Base-by-base conservation (phyloP, 768 basidiomycete genomes). In the Panus rudis region DNA sequence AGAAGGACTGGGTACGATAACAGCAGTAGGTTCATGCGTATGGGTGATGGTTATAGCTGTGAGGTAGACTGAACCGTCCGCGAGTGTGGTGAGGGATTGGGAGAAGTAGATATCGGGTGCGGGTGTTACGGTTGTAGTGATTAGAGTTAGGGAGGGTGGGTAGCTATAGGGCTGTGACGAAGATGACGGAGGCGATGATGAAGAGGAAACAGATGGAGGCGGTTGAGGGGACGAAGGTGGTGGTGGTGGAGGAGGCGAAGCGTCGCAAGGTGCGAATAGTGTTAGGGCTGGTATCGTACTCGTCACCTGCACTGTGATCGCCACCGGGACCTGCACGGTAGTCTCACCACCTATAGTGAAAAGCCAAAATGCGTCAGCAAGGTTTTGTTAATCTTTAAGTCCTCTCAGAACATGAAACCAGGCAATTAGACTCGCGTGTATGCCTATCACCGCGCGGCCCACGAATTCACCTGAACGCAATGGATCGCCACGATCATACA, bases 291-390 rank as follows among this genome's bases (percentile, higher is more conserved):
- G 57, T 6, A 46, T 42, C 16, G 64, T 53, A 20, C 51, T 42
- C 11, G 55, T 64, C 25, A 69, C 48, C 3, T 59, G 51, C 24
- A 69, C 56, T 4, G 62, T 57, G 7, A 68, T 35, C 30, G 69
- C 62, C 24, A 76, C 49, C 7, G 73, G 71, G 13, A 72, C 66
- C 50, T 66, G 62, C 17, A 63, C 63, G n/a, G 56, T 53, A 33
- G 57, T 57, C 20, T 50, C 51, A 14, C 54, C 53, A 26, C 60
- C 66, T 52, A 40, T 50, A 38, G 37, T 11, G 30, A 42, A 52
- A 20, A 26, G 34, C 37, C 27, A 40, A 41, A n/a, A 24, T 35
- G 21, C 14, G 23, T 42, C 27, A 43, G 42, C 41, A 25, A 19
- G 14, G 33, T 35, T 43, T 11, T 30, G 41, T 33, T 24, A 19